Evolutionary conservation across 2,329 filamentous ascomycete genomes (phyloP), one percentile per base, ranked within the genome.

Genomic region (Aspergillus transmontanensis): DNA sequence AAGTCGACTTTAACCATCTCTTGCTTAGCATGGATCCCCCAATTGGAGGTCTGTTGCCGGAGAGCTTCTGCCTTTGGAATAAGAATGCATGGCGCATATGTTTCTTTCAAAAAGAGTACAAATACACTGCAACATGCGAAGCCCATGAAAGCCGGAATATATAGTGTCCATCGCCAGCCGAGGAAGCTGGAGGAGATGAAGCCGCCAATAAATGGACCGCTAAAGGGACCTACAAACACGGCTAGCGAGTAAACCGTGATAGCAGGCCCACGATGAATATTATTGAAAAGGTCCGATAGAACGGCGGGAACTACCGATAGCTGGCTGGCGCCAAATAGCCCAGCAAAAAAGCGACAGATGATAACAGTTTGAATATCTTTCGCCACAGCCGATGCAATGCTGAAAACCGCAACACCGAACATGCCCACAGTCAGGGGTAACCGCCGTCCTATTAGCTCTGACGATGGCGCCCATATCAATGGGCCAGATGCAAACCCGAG

Each of bases 401-500:
- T 81, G 68, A 84, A 83, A 6, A 83, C 67, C 0, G 71, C 78
- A 6, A 79, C 73, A 0, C 75, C 71, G 21, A 80, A 65, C 59
- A 83, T 72, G 2, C 78, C 77, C 19, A 80, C 75, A 1, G 81
- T 41, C 75, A 82, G 63, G 76, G 86, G 50, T 85, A 81, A 60
- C 78, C 82, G 87, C 72, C 86, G 75, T 0, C 86, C 86, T 55
- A 81, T 85, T 10, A 88, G 79, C 70, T 90, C 88, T 51, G 82
- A 85, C 23, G 88, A 70, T 0, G 87, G 87, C 4, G 85, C 87
- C 85, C 86, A 88, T 2, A 90, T 68, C 19, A 90, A 66, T 0
- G 88, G 87, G 65, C 89, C 89, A 6, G 89, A 68, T 3, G 82
- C 83, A 65, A 86, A 87, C 3, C 84, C 80, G 26, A 83, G 77